Conservation (phyloP, 2,329 filamentous ascomycete genomes). For the Calonectria pseudoreteaudii region DNA sequence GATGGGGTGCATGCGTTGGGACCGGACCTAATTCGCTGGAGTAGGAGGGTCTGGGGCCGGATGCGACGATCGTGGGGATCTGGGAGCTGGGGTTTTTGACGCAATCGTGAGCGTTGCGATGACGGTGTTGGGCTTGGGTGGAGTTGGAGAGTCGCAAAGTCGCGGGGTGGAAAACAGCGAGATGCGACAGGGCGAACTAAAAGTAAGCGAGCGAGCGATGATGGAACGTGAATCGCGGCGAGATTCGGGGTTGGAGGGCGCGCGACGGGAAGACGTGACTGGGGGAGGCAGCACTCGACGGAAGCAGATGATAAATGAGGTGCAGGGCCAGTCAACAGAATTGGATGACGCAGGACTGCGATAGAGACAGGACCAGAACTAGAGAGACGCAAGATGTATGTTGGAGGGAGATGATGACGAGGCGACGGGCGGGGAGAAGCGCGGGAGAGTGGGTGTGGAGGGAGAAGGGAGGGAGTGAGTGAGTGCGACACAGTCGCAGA, state of each 20-base stretch:
- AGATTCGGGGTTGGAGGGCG: slow-evolving; percentile 10
- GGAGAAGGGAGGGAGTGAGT: slow-evolving; percentile 31
- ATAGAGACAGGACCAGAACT: background rate
- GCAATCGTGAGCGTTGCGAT: slow-evolving; percentile 32
- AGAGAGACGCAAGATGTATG: slow-evolving; percentile 3
- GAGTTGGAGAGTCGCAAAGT: slow-evolving; percentile 15
- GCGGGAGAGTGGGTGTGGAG: slow-evolving; percentile 26
- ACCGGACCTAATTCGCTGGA: slow-evolving; percentile 33
- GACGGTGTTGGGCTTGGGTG: slow-evolving; percentile 22
- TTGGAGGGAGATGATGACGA: slow-evolving; percentile 16
- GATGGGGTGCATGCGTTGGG: slow-evolving; percentile 44
- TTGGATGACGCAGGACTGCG: slow-evolving; percentile 11
- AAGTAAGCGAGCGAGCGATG: slow-evolving; percentile 17
- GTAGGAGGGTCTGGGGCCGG: slow-evolving; percentile 29
- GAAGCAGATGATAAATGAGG: background rate
- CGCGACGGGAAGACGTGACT: slow-evolving; percentile 1
- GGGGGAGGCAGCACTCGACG: background rate
- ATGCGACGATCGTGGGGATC: slow-evolving; percentile 40
- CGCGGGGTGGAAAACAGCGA: slow-evolving; percentile 6
- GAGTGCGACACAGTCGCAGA: slow-evolving; percentile 39
- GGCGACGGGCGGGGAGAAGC: slow-evolving; percentile 18
- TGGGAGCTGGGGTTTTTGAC: slow-evolving; percentile 26
- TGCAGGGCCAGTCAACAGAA: slow-evolving; percentile 5
- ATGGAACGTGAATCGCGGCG: slow-evolving; percentile 19
- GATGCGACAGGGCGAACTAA: slow-evolving; percentile 20